phyloP scores from a whole-genome alignment of 495 filamentous ascomycete species.

The Jackrogersella minutella region DNA sequence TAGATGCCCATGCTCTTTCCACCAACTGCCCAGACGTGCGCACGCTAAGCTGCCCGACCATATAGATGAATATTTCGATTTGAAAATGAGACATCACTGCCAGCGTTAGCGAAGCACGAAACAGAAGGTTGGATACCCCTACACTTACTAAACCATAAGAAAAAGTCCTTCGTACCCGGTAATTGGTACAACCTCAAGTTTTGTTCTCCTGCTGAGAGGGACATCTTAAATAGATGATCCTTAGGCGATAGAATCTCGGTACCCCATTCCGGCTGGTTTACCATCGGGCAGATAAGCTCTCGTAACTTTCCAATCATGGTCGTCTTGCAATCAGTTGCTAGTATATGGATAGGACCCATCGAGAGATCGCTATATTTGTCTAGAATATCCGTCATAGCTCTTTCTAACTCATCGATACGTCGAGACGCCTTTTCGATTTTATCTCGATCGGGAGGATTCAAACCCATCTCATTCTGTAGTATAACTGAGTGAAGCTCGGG shows the following conservation, averaged over 20 bases:
- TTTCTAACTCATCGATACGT: conserved; percentile 55
- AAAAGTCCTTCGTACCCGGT: conserved; percentile 48
- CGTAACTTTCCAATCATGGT: conserved; percentile 54
- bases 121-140: background rate
- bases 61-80: conserved; percentile 61
- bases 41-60: conserved; percentile 59
- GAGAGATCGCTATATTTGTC: conserved; percentile 65
- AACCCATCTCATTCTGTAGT: conserved; percentile 51
- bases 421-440: conserved; percentile 60
- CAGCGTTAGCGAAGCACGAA: conserved; percentile 14
- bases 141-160: conserved; percentile 59
- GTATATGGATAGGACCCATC: conserved; percentile 67
- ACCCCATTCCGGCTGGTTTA: conserved; percentile 54
- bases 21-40: conserved; percentile 59
- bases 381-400: conserved; percentile 56
- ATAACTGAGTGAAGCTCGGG: conserved; percentile 53
- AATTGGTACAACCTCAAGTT: conserved; percentile 52
- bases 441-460: conserved; percentile 34
- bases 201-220: conserved; percentile 53
- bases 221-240: conserved; percentile 59
- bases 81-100: conserved; percentile 57
- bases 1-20: conserved; percentile 60
- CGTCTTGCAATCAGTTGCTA: conserved; percentile 57
- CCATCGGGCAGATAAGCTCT: conserved; percentile 54
- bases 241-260: conserved; percentile 47